Percentiles rank a stretch among this genome's conserved stretches.
Conservation (phyloP, 192 early-diverging fungal genomes). For the Mortierella hygrophila region DNA sequence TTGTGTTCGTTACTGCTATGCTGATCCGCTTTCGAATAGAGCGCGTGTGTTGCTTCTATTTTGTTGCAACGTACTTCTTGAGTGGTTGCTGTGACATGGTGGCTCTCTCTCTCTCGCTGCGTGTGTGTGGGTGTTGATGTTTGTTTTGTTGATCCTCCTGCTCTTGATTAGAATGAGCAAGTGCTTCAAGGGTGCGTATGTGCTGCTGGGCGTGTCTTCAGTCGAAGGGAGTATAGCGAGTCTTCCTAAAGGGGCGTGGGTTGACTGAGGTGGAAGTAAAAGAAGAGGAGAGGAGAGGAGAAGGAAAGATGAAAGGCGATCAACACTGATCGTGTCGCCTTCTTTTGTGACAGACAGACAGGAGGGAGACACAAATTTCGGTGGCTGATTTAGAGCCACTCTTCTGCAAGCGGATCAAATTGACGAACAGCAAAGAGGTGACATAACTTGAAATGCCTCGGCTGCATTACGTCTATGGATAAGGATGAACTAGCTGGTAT, state of each 20-base stretch:
- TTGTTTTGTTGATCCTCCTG: not conserved
- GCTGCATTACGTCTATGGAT: too few species aligned
- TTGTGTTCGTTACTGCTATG: not conserved
- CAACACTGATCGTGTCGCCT: too few species aligned
- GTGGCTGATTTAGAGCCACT: too few species aligned
- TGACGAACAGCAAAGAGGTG: too few species aligned
- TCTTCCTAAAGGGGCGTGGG: not conserved
- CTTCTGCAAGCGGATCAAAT: too few species aligned
- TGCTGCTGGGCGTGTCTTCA: not conserved
- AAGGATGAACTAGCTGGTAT: not conserved
- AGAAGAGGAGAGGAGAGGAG: not conserved
- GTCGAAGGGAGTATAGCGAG: too few species aligned
- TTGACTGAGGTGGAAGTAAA: not conserved
- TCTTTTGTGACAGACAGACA: too few species aligned
- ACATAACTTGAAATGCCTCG: too few species aligned
- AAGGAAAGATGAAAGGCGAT: not conserved
- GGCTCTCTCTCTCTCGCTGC: not conserved
- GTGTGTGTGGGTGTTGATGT: not conserved
- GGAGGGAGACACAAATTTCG: too few species aligned
- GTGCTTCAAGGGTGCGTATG: too few species aligned
- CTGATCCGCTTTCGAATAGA: not conserved
- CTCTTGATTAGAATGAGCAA: not conserved
- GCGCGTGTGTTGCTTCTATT: not conserved
- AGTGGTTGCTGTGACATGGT: constrained; percentile 45
- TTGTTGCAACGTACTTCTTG: constrained; percentile 37